phyloP scores from a whole-genome alignment of 1,284 basidiomycete species.

The Ganoderma meredithae region DNA sequence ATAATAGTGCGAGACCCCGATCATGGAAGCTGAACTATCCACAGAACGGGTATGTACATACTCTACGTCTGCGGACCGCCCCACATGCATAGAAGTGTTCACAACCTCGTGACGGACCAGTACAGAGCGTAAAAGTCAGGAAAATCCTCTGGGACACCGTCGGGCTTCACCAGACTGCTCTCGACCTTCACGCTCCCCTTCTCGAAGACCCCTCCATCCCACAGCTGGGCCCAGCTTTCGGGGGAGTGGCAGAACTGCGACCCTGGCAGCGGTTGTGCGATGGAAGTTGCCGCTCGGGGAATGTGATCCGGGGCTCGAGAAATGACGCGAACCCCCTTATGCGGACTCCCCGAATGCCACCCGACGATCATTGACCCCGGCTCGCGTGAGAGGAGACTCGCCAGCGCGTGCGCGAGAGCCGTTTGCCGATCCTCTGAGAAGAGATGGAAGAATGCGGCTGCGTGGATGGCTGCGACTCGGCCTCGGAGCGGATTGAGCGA shows the following conservation, averaged over 20 bases:
- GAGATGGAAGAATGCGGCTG: slow-evolving; percentile 55
- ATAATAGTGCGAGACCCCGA: too few species aligned
- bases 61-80: neutral
- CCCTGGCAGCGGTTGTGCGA: neutral
- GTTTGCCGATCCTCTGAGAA: slow-evolving; percentile 51
- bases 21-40: neutral
- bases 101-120: slow-evolving; percentile 12
- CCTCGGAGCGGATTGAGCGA: slow-evolving; percentile 51
- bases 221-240: slow-evolving; percentile 48
- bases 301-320: neutral
- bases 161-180: slow-evolving; percentile 18
- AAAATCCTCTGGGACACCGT: too few species aligned
- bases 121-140: neutral
- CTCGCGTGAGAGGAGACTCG: slow-evolving; percentile 46
- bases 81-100: neutral
- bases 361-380: slow-evolving; percentile 46
- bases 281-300: neutral
- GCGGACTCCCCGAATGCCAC: slow-evolving; percentile 32
- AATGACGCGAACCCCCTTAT: slow-evolving; percentile 26
- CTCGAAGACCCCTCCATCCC: slow-evolving; percentile 48
- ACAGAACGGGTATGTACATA: neutral
- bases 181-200: slow-evolving; percentile 44
- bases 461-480: slow-evolving; percentile 51
- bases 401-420: slow-evolving; percentile 47
- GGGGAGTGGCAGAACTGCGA: slow-evolving; percentile 9